Base-by-base conservation (phyloP, 352 stramenopile genomes). In the Phytophthora nicotianae region DNA sequence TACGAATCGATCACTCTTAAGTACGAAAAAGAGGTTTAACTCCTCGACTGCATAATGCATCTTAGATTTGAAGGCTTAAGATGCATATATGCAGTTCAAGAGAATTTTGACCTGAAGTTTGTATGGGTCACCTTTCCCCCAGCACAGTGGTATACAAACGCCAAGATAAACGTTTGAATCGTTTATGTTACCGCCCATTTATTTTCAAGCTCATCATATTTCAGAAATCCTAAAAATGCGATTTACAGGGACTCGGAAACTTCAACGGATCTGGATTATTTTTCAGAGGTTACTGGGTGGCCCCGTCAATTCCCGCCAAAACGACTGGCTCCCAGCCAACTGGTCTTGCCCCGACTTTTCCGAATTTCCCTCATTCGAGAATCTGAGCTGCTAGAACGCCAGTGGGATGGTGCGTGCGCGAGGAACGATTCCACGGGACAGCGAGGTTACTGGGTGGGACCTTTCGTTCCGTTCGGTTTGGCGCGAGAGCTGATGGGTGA, bases 41-140 rank as follows among this genome's bases (percentile, higher is more conserved):
- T n/a, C n/a, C n/a, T n/a, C n/a, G n/a, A n/a, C n/a, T n/a, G n/a
- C n/a, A n/a, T n/a, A n/a, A n/a, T n/a, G n/a, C n/a, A n/a, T n/a
- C n/a, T n/a, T n/a, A n/a, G n/a, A n/a, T n/a, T n/a, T n/a, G n/a
- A n/a, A n/a, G n/a, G n/a, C 17, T 50, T 56, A 53, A 42, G 13
- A 32, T 68, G 50, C 24, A 54, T 62, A 50, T 57, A 40, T 62
- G 19, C 50, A 67, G 46, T 27, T 33, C 58, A 58, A 58, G 23
- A 0, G 1, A 23, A 17, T 58, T 68, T 62, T 51, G 46, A 49
- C 50, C 62, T 62, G 27, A 37, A 33, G 11, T 58, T 68, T 62
- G 51, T 67, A 58, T 58, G 13, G 43, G 35, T 54, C 16, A 45
- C 19, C 40, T 62, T 52, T 62, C n/a, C 37, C 21, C 45, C 29